Base-by-base conservation (phyloP, 306 rosid genomes). In the Arachis stenosperma region DNA sequence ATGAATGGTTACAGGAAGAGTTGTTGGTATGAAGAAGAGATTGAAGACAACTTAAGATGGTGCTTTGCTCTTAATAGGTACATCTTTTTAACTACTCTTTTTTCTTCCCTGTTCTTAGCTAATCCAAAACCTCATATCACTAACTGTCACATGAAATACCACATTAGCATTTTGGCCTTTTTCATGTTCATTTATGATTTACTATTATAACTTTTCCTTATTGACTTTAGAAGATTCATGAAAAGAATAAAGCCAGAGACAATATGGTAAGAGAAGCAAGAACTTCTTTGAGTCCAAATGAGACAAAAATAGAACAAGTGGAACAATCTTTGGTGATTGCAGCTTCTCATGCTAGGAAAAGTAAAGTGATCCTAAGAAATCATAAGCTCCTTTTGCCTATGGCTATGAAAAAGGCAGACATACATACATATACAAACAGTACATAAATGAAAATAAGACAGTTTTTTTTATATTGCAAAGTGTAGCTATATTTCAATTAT, bases 11-110 rank as follows among this genome's bases (percentile, higher is more conserved):
- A 91, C 63, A 81, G 98, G 77, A 93, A 91, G 73, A 90, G 98
- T 69, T 93, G 98, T 71, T 93, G 98, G 98, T 93, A 93, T 57
- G 98, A 93, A 75, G 97, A 93, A 76, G 98, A 93, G 85, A 93
- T 90, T 67, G 98, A 93, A 79, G 98, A 93, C 71, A 87, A 93
- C 70, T 64, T 93, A 33, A 88, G 98, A 86, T 93, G 98, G 98
- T 90, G 96, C 42, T 93, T 93, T 84, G 97, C 98, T 71, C 97
- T 93, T 47, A 93, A 93, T 61, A 88, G 98, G 98, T 93, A 68
- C 8, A 76, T 62, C 5, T 14, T 8, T 46, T 7, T 43, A 39
- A 15, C 29, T 39, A 6, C 7, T 37, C 27, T 47, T 30, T 13
- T 57, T 57, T 10, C 11, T 57, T 57, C 30, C 11, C 5, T 58